Conservation (phyloP, 805 yeast genomes). For the Schizosaccharomyces japonicus region DNA sequence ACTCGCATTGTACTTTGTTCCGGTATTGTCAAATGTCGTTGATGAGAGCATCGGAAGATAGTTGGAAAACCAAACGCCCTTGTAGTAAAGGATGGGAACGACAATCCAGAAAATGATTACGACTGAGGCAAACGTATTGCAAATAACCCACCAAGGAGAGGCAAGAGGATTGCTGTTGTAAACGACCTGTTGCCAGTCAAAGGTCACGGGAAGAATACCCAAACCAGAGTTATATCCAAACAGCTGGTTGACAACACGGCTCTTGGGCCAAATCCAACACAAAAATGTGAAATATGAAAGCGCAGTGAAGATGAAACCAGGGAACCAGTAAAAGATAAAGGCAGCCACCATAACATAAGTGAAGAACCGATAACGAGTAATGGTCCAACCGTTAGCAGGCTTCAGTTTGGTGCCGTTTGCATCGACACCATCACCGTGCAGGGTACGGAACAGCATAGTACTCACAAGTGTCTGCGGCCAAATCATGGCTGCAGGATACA, state of each 20-base stretch:
- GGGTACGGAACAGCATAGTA: slow-evolving; percentile 30
- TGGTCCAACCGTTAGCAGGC: slow-evolving; percentile 37
- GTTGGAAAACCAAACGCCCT: slow-evolving; percentile 34
- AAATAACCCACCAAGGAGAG: slow-evolving; percentile 30
- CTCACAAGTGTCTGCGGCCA: slow-evolving; percentile 51
- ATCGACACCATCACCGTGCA: slow-evolving; percentile 15
- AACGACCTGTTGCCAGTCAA: slow-evolving; percentile 45
- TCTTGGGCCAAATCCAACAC: slow-evolving; percentile 39
- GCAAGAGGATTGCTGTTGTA: slow-evolving; percentile 37
- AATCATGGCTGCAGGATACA: slow-evolving; percentile 38
- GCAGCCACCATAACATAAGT: slow-evolving; percentile 19
- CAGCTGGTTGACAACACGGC: slow-evolving; percentile 35
- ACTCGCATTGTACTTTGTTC: slow-evolving; percentile 23
- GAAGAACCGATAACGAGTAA: slow-evolving; percentile 30
- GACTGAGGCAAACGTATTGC: slow-evolving; percentile 24
- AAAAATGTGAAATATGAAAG: slow-evolving; percentile 35
- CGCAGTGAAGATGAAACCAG: slow-evolving; percentile 34
- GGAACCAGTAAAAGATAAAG: slow-evolving; percentile 36
- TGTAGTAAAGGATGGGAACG: slow-evolving; percentile 28
- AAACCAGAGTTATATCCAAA: slow-evolving; percentile 41
- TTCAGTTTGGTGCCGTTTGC: slow-evolving; percentile 10
- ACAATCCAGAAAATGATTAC: slow-evolving; percentile 30
- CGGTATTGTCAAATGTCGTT: slow-evolving; percentile 14
- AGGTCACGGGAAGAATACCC: slow-evolving; percentile 40
- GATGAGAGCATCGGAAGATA: slow-evolving; percentile 31